A percentile compares a stretch with the other conserved stretches of the same genome.
Evolutionary conservation across 129 eudicot species (phyloP).

Genomic region (Tagetes patula): DNA sequence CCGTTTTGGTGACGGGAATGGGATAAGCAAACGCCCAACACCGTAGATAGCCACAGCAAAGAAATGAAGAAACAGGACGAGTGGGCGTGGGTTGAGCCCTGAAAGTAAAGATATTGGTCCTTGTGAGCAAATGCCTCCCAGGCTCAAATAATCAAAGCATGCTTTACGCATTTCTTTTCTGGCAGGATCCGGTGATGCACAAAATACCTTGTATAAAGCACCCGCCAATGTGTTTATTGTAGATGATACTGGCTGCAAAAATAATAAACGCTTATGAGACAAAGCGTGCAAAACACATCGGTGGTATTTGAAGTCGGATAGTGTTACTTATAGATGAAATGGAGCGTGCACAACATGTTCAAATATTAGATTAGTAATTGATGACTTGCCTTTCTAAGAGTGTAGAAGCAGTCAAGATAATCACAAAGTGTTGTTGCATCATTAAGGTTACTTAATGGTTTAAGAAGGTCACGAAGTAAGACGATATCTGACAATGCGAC

Average conservation of each 20-base stretch:
- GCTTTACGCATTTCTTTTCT: conserved; percentile 61
- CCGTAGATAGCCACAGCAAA: conserved; percentile 60
- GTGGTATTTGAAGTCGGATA: not conserved
- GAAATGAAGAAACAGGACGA: conserved; percentile 49
- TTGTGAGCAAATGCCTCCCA: conserved; percentile 50
- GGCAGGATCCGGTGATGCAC: conserved; percentile 60
- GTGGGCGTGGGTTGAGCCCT: conserved; percentile 59
- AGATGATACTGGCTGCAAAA: conserved; percentile 57
- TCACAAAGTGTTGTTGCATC: conserved; percentile 52
- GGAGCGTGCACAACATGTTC: not conserved
- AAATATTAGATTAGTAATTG: not conserved
- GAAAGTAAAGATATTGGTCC: conserved; percentile 56
- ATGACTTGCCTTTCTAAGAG: conserved; percentile 66
- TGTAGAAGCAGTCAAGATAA: conserved; percentile 67
- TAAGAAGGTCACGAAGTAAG: conserved; percentile 59
- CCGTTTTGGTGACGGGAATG: conserved; percentile 52
- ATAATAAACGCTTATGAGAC: not conserved
- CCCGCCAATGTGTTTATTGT: conserved; percentile 62
- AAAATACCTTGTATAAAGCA: conserved; percentile 52
- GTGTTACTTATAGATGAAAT: not conserved
- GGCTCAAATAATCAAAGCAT: conserved; percentile 58
- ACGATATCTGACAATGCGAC: conserved; percentile 74
- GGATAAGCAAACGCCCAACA: conserved; percentile 55
- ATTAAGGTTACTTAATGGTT: conserved; percentile 46
- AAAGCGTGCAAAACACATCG: not conserved